A percentile compares a stretch with the other conserved stretches of the same genome.
These are phyloP conservation scores for Pyrenula massariospora DNA, from an alignment of 495 filamentous ascomycete genomes.

Conservation along the genomic window DNA sequence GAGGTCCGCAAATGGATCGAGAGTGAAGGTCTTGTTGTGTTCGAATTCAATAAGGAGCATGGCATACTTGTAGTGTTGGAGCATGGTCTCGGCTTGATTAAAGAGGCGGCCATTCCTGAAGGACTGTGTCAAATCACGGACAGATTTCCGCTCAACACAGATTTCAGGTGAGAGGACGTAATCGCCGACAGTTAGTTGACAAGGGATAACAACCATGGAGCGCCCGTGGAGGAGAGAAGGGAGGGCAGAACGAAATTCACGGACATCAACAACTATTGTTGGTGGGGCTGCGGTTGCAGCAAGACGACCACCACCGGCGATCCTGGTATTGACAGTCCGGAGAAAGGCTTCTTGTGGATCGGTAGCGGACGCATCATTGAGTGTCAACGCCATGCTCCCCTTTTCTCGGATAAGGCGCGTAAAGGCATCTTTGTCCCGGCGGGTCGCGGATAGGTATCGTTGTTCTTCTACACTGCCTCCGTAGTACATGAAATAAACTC, in stretches of 20 bases:
- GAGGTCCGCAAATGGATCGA: conserved; percentile 79
- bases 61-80: conserved; percentile 78
- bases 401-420: conserved; percentile 88
- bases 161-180: conserved; percentile 86
- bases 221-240: conserved; percentile 85
- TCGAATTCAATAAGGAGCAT: conserved; percentile 97
- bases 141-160: conserved; percentile 87
- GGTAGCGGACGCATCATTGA: conserved; percentile 63
- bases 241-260: conserved; percentile 87
- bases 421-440: conserved; percentile 91
- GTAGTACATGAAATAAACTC: conserved; percentile 95
- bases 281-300: conserved; percentile 87
- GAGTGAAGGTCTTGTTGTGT: conserved; percentile 91
- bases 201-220: conserved; percentile 75
- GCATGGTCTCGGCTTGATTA: conserved; percentile 88
- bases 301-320: conserved; percentile 83
- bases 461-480: conserved; percentile 93
- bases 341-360: conserved; percentile 90
- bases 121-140: conserved; percentile 81
- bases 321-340: conserved; percentile 90
- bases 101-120: conserved; percentile 86
- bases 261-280: conserved; percentile 85
- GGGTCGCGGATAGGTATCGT: conserved; percentile 76
- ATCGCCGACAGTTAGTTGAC: conserved; percentile 92
- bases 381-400: conserved; percentile 78